A percentile compares a stretch with the other conserved stretches of the same genome.
phyloP scores from a whole-genome alignment of 2,329 filamentous ascomycete genomes.

The Ramularia endophylla region DNA sequence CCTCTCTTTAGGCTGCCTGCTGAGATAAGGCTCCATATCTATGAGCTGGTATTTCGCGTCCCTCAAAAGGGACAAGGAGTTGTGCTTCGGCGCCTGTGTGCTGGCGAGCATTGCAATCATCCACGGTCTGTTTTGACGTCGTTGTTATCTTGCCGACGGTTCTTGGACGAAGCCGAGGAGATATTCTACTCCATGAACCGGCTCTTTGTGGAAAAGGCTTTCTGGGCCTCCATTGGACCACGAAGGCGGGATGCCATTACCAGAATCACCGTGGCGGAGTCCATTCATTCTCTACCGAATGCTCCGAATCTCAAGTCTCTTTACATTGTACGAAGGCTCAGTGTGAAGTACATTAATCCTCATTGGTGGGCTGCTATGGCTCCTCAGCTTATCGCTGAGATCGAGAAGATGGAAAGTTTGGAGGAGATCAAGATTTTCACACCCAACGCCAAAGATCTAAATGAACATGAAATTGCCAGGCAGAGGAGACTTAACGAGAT shows the following conservation, averaged over 20 bases:
- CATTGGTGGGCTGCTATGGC: background rate
- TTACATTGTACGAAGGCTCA: background rate
- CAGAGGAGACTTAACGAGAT: background rate
- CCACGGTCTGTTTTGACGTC: background rate
- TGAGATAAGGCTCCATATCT: constrained; percentile 4
- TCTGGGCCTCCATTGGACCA: background rate
- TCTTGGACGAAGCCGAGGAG: constrained; percentile 1
- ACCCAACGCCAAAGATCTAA: background rate
- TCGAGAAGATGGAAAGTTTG: background rate
- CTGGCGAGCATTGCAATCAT: too few relatives aligned
- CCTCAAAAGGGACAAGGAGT: too few relatives aligned
- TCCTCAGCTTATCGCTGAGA: background rate
- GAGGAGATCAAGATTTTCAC: constrained; percentile 1
- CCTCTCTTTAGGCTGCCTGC: constrained; percentile 3
- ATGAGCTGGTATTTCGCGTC: constrained; percentile 2
- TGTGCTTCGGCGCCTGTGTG: too few relatives aligned
- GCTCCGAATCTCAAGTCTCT: background rate
- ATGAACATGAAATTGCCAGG: background rate
- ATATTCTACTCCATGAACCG: constrained; percentile 1
- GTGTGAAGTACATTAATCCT: background rate
- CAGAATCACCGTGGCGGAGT: background rate
- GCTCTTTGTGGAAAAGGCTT: background rate
- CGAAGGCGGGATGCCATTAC: background rate
- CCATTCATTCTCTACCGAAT: too few relatives aligned
- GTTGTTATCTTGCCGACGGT: background rate